Percentiles rank a stretch among this genome's conserved stretches.
Evolutionary conservation across 306 rosid species (phyloP).

Genomic region (Lagenaria siceraria): DNA sequence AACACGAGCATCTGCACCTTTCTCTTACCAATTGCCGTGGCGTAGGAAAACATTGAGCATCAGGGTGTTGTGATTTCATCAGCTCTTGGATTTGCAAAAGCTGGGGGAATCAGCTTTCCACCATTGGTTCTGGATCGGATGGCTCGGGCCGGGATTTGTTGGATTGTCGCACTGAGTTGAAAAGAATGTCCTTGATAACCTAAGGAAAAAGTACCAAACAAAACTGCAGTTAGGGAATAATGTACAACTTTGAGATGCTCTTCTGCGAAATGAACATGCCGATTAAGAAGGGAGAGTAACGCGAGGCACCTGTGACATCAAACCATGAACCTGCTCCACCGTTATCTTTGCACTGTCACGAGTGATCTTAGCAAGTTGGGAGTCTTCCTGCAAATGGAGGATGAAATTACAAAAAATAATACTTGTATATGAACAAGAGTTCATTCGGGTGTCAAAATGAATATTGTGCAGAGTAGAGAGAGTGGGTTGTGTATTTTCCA

Average conservation of each 20-base stretch:
- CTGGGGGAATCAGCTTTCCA: slow-evolving; percentile 46
- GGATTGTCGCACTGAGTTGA: slow-evolving; percentile 69
- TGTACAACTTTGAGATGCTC: not conserved
- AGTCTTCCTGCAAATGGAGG: slow-evolving; percentile 52
- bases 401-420: not conserved
- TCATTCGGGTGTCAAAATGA: not conserved
- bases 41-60: not conserved
- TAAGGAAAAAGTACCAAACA: slow-evolving; percentile 10
- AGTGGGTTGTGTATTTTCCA: not conserved
- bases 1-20: not conserved
- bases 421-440: not conserved
- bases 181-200: slow-evolving; percentile 90
- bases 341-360: slow-evolving; percentile 94
- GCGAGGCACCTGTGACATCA: slow-evolving; percentile 80
- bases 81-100: not conserved
- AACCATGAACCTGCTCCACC: slow-evolving; percentile 92
- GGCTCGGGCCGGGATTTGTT: slow-evolving; percentile 47
- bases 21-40: not conserved
- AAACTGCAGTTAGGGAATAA: slow-evolving; percentile 5
- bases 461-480: not conserved
- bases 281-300: not conserved
- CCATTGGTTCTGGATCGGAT: slow-evolving; percentile 80
- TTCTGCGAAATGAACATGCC: not conserved
- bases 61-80: not conserved
- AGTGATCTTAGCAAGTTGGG: slow-evolving; percentile 79